Conservation (phyloP, 176 grass and related monocot species). For the Carex parvula region DNA sequence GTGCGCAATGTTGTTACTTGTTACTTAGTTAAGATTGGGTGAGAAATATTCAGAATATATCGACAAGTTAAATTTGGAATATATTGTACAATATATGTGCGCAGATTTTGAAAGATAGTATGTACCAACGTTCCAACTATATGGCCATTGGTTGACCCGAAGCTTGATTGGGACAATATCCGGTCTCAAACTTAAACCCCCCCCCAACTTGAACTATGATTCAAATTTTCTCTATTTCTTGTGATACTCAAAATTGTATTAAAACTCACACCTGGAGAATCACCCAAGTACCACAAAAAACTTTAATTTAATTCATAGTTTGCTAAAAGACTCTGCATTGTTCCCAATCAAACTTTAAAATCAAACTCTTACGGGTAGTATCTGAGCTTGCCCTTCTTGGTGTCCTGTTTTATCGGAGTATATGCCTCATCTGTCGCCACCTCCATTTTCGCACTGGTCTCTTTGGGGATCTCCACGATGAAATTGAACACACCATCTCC, state of each 20-base stretch:
- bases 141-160: not conserved
- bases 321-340: not conserved
- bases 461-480: conserved; percentile 95
- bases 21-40: not conserved
- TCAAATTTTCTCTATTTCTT: not conserved
- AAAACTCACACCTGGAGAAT: not conserved
- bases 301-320: not conserved
- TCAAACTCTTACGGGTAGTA: conserved; percentile 86
- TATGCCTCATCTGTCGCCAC: conserved; percentile 88
- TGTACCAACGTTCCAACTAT: not conserved
- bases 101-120: not conserved
- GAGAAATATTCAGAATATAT: not conserved
- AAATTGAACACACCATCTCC: conserved; percentile 91
- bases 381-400: conserved; percentile 96
- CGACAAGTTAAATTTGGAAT: not conserved
- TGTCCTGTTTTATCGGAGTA: conserved; percentile 98
- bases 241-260: not conserved
- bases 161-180: not conserved
- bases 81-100: not conserved
- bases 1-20: not conserved
- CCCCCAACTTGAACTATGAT: not conserved
- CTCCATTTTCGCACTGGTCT: conserved; percentile 98
- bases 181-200: not conserved
- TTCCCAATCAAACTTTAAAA: not conserved
- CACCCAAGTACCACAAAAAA: not conserved